Base-by-base conservation (phyloP, 495 filamentous ascomycete genomes). In the Glonium stellatum region DNA sequence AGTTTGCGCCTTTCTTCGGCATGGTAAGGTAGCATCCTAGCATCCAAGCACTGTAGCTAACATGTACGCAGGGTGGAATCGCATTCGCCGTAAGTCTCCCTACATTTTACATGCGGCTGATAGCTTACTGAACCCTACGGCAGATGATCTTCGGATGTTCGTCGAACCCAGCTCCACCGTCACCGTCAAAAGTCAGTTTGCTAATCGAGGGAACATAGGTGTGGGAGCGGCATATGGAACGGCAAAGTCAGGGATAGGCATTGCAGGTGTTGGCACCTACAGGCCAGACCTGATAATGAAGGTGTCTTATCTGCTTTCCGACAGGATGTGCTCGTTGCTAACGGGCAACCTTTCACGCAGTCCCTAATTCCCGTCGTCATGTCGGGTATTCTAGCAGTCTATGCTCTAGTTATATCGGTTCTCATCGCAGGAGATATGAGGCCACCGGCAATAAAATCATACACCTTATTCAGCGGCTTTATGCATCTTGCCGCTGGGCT, bases 371-470 rank as follows among this genome's bases (percentile, higher is more conserved):
- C 92, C 56, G 92, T 97, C 63, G 89, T 99, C 78, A 99, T 99
- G 93, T 95, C 93, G 70, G 93, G 93, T 81, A 99, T 99, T 70
- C 90, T 99, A 66, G 93, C 93, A 37, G 95, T 99, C 64, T 99
- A 99, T 76, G 85, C 91, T 37, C 88, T 99, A 48, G 93, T 99
- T 63, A 89, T 99, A 63, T 84, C 92, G 18, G 93, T 99, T 67
- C 81, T 99, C 35, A 97, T 97, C 70, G 87, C 90, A 15, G 84
- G 86, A 66, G 88, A 92, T 66, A 80, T 97, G 70, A 77, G 76
- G 6, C 88, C 90, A 9, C 83, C 86, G 19, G 77, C 80, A 42
- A 66, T 68, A 1, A 70, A 80, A 54, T 75, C 79, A 64, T 92
- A 92, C 73, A 87, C 83, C 61, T 82, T 97, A 61, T 98, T 92